phyloP scores from a whole-genome alignment of 495 filamentous ascomycete species.

The Penicillium diatomitis region DNA sequence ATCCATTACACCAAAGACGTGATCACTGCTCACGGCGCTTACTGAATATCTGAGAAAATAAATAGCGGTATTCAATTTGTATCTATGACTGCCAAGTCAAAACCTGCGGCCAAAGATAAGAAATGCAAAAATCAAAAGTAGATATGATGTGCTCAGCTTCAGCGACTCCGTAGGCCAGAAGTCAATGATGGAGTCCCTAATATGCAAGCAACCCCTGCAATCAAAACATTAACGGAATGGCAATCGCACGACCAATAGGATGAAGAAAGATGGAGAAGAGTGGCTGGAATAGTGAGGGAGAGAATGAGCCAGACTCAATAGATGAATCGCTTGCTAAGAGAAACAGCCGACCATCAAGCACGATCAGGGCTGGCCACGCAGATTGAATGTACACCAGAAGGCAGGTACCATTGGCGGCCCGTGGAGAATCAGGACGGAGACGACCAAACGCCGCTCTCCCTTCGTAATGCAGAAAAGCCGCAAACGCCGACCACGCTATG shows the following conservation, averaged over 20 bases:
- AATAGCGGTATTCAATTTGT: not conserved
- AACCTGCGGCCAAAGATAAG: not conserved
- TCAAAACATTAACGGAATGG: not conserved
- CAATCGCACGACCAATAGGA: slow-evolving; percentile 1
- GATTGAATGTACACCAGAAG: no score
- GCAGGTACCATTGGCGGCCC: no score
- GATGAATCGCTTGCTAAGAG: not conserved
- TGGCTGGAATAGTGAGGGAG: not conserved
- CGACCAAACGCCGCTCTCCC: slow-evolving; percentile 14
- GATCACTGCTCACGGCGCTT: no score
- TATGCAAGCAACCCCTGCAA: slow-evolving; percentile 2
- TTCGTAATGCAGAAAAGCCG: slow-evolving; percentile 32
- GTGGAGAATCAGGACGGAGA: slow-evolving; percentile 4
- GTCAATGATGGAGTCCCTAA: slow-evolving; percentile 2
- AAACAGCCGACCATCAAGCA: not conserved
- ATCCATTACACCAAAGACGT: no score
- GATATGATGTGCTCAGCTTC: not conserved
- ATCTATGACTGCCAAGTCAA: slow-evolving; percentile 5
- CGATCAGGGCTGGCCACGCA: no score
- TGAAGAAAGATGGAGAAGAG: not conserved
- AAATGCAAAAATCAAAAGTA: not conserved
- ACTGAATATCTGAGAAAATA: not conserved
- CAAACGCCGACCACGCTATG: slow-evolving; percentile 41
- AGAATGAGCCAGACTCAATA: slow-evolving; percentile 1
- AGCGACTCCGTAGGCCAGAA: slow-evolving; percentile 1